Percentiles rank a stretch among this genome's conserved stretches.
Conservation (phyloP, 257 asterid genomes). For the Salvia splendens region DNA sequence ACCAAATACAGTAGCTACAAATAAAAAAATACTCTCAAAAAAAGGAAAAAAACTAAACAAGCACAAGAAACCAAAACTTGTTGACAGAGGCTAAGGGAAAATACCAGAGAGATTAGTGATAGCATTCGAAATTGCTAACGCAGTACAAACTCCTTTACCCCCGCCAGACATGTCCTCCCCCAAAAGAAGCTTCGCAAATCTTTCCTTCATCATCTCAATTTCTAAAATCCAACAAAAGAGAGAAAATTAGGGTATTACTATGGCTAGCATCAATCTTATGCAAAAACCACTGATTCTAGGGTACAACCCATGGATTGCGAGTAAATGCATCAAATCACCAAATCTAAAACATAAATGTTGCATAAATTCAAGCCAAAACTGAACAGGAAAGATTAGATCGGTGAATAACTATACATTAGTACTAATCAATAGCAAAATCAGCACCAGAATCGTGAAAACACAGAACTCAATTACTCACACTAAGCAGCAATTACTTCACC, state of each 20-base stretch:
- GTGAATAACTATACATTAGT: background rate
- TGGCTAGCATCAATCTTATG: background rate
- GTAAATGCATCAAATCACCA: background rate
- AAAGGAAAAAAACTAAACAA: background rate
- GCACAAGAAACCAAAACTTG: background rate
- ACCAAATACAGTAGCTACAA: slow-evolving; percentile 87
- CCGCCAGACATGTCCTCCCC: slow-evolving; percentile 99
- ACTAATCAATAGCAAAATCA: slow-evolving; percentile 4
- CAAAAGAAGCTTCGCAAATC: slow-evolving; percentile 87
- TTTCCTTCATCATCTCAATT: slow-evolving; percentile 87
- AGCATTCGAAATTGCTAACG: slow-evolving; percentile 93
- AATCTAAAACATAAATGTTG: background rate
- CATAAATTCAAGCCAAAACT: background rate
- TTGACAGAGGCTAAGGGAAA: slow-evolving; percentile 1
- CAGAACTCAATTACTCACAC: background rate
- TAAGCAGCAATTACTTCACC: background rate
- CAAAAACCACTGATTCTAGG: background rate
- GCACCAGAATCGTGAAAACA: background rate
- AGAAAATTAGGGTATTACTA: slow-evolving; percentile 1
- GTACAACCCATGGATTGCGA: background rate
- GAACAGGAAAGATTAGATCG: slow-evolving; percentile 27
- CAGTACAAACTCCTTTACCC: slow-evolving; percentile 94
- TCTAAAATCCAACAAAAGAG: slow-evolving; percentile 43
- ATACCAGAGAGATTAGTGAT: slow-evolving; percentile 93
- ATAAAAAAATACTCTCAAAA: background rate